These are phyloP conservation scores for Fusarium irregulare DNA, from an alignment of 2,329 filamentous ascomycete genomes.

Conservation along the genomic window DNA sequence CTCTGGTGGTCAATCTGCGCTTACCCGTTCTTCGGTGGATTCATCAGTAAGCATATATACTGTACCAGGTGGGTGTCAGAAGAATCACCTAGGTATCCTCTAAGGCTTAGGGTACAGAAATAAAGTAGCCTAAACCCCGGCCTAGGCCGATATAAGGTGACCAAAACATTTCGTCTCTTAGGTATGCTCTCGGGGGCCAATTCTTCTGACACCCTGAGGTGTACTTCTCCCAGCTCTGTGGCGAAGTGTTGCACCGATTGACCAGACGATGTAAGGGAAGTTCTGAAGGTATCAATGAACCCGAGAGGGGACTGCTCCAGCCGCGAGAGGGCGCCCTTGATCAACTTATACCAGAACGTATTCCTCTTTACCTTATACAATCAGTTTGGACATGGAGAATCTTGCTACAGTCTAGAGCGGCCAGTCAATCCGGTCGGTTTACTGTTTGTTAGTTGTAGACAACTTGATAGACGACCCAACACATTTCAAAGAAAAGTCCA, in stretches of 20 bases:
- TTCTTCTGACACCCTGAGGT: too few species aligned
- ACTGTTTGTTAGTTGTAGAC: neutral
- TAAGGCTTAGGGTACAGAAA: too few species aligned
- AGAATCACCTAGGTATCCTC: too few species aligned
- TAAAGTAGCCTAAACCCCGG: too few species aligned
- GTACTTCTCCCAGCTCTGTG: too few species aligned
- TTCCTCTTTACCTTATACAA: neutral
- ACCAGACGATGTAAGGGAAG: neutral
- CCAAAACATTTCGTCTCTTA: too few species aligned
- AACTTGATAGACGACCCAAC: neutral
- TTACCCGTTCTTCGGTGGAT: neutral
- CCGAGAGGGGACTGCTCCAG: neutral
- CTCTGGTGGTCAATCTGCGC: neutral
- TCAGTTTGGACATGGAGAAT: neutral
- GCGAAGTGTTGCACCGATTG: neutral
- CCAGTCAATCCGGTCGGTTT: accelerated
- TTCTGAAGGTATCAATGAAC: neutral
- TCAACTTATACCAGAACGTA: neutral
- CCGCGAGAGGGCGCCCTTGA: neutral
- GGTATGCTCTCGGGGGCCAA: too few species aligned
- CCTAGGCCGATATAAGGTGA: too few species aligned
- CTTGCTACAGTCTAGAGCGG: neutral
- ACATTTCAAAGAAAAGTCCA: accelerated
- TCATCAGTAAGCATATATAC: too few species aligned
- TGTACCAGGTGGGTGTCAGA: too few species aligned